A percentile compares a stretch with the other conserved stretches of the same genome.
Conservation (phyloP, 192 early-diverging fungal genomes). For the Umbelopsis sp. region DNA sequence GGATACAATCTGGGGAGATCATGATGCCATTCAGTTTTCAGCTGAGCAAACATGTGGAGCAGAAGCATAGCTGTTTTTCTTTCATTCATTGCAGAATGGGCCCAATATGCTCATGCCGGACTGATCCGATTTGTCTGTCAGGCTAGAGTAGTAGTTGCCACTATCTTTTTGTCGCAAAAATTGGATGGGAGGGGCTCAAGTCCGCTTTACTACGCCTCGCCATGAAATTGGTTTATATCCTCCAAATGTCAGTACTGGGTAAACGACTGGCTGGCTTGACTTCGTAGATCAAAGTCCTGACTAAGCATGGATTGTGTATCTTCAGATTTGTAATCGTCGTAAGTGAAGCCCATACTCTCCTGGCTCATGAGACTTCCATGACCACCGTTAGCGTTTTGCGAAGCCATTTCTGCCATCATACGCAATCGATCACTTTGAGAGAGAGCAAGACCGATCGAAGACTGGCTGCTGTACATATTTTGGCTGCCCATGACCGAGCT, state of each 20-base stretch:
- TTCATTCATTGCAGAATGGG: neutral
- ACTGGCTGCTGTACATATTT: slow-evolving; percentile 60
- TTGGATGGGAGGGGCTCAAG: no score
- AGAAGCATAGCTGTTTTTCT: neutral
- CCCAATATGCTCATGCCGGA: neutral
- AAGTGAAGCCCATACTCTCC: slow-evolving; percentile 49
- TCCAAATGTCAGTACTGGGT: slow-evolving; percentile 48
- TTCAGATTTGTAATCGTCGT: slow-evolving; percentile 62
- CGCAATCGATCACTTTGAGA: slow-evolving; percentile 59
- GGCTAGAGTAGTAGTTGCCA: neutral
- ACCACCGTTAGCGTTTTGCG: slow-evolving; percentile 22
- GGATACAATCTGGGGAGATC: neutral
- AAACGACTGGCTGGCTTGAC: slow-evolving; percentile 54
- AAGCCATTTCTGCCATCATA: slow-evolving; percentile 47
- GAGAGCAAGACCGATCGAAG: slow-evolving; percentile 52
- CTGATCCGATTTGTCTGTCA: neutral
- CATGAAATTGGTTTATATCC: neutral
- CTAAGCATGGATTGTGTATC: slow-evolving; percentile 55
- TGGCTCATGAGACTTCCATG: slow-evolving; percentile 51
- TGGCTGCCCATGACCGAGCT: slow-evolving; percentile 43
- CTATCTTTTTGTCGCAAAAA: neutral
- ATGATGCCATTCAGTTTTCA: neutral
- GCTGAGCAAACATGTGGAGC: neutral
- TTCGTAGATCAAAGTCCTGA: slow-evolving; percentile 57
- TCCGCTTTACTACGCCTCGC: neutral